Evolutionary conservation across 345 rosid species (phyloP).

Genomic region (Rubroshorea leprosula): DNA sequence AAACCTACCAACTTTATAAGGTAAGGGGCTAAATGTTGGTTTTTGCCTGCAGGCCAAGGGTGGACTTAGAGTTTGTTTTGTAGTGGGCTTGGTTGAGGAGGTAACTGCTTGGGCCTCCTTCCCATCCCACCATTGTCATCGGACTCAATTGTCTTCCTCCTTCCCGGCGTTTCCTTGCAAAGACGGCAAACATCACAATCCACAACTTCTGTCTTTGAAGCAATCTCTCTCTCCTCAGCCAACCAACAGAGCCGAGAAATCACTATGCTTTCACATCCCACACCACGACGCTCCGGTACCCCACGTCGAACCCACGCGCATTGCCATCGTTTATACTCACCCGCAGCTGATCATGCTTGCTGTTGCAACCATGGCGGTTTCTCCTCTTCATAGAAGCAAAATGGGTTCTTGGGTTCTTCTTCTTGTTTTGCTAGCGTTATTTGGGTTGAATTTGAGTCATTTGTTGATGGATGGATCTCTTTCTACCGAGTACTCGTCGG

Average conservation of each 20-base stretch:
- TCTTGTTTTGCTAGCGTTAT: neutral
- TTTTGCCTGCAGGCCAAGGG: too few relatives aligned
- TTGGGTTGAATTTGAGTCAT: neutral
- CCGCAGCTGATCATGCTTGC: neutral
- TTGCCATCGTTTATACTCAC: neutral
- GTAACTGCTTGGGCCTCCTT: too few relatives aligned
- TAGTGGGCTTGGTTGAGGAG: neutral
- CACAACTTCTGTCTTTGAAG: neutral
- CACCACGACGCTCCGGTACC: neutral
- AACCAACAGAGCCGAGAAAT: neutral
- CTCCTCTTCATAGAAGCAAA: neutral
- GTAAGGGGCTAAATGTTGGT: too few relatives aligned
- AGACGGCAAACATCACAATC: neutral
- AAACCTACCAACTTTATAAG: too few relatives aligned
- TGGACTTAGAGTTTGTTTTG: too few relatives aligned
- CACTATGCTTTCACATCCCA: neutral
- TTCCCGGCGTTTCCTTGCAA: neutral
- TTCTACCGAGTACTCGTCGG: conserved; percentile 19
- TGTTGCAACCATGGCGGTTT: neutral
- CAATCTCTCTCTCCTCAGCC: neutral
- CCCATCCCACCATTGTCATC: neutral
- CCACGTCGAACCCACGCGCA: neutral
- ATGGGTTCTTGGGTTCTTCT: neutral
- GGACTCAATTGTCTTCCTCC: neutral
- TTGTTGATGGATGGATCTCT: neutral